Evolutionary conservation across 2,329 filamentous ascomycete genomes (phyloP).

Genomic region (Colletotrichum tropicale): DNA sequence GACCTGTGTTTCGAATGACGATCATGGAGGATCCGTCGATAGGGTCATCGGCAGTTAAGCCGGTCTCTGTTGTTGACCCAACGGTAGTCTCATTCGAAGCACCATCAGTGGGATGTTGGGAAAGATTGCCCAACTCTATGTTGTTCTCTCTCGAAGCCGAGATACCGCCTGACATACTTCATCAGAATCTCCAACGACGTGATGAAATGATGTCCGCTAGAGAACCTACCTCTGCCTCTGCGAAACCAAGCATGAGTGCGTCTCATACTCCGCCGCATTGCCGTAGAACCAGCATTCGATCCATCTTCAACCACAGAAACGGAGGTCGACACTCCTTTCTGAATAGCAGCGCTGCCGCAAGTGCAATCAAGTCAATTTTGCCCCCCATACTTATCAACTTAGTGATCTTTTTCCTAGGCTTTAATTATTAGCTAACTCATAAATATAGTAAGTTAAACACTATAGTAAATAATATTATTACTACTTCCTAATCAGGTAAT

Average conservation of each 20-base stretch:
- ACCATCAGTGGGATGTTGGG: background rate
- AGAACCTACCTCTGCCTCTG: background rate
- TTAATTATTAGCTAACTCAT: too few species aligned
- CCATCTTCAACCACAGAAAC: background rate
- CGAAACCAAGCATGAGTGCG: background rate
- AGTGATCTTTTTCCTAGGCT: too few species aligned
- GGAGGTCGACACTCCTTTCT: background rate
- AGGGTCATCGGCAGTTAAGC: background rate
- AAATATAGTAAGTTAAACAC: too few species aligned
- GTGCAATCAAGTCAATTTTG: too few species aligned
- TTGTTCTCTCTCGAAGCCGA: fast-evolving
- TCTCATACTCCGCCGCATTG: background rate
- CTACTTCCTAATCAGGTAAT: too few species aligned
- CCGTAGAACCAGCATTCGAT: background rate
- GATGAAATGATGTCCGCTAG: background rate
- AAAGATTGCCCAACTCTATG: background rate
- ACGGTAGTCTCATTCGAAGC: background rate
- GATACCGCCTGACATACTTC: fast-evolving
- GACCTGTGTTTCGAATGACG: background rate
- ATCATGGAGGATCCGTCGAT: background rate
- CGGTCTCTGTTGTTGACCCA: background rate
- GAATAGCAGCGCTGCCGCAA: too few species aligned
- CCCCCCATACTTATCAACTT: too few species aligned
- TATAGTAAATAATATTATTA: too few species aligned
- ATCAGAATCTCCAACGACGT: background rate